These are phyloP conservation scores for Arthrobotrys sinensis DNA, from an alignment of 2,329 filamentous ascomycete species.

Conservation along the genomic window DNA sequence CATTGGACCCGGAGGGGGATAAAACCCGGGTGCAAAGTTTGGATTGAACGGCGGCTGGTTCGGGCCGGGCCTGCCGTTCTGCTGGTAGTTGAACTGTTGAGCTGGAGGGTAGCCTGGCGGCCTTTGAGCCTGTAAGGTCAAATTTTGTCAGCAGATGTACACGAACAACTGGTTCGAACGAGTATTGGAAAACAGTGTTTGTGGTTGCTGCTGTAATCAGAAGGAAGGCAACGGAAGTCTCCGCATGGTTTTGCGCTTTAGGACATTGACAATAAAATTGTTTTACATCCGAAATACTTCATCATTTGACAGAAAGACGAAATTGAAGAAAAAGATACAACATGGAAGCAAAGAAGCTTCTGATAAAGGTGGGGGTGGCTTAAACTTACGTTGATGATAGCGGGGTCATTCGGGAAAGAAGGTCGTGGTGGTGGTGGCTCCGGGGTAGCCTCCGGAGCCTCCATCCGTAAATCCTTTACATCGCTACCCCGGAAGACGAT, in stretches of 20 bases:
- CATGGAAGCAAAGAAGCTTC: background rate
- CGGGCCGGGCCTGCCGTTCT: conserved; percentile 47
- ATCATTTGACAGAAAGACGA: conserved; percentile 70
- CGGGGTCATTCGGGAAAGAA: conserved; percentile 91
- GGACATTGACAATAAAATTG: conserved; percentile 70
- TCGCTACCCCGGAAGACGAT: conserved; percentile 98
- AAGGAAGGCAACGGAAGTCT: conserved; percentile 83
- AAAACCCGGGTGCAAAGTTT: conserved; percentile 53
- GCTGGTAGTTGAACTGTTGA: conserved; percentile 35
- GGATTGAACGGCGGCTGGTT: conserved; percentile 38
- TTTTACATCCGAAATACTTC: conserved; percentile 80
- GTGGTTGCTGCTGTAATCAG: conserved; percentile 70
- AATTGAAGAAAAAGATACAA: background rate
- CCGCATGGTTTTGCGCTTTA: conserved; percentile 80
- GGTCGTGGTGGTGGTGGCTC: conserved; percentile 80
- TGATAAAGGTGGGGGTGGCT: background rate
- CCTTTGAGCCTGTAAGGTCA: conserved; percentile 40
- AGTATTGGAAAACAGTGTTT: conserved; percentile 26
- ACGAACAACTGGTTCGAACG: conserved; percentile 69
- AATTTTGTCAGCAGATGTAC: conserved; percentile 64
- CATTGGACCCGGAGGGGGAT: conserved; percentile 43
- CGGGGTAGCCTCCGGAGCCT: conserved; percentile 80
- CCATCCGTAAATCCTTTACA: conserved; percentile 96
- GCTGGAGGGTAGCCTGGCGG: conserved; percentile 47
- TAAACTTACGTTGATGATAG: conserved; percentile 92